Evolutionary conservation across 306 rosid genomes (phyloP).

Genomic region (Prunus persica): Prunus_persica_NCBIv2 NC_034009.1:8802001-8802500

Average conservation of each 20-base stretch:
- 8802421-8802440: background rate
- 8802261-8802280: conserved; percentile 86
- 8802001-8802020: background rate
- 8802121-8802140: conserved; percentile 81
- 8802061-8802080: conserved; percentile 90
- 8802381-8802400: conserved; percentile 54
- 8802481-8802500: background rate
- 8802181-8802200: conserved; percentile 38
- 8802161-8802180: conserved; percentile 31
- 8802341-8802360: conserved; percentile 87
- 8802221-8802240: conserved; percentile 63
- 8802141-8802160: conserved; percentile 46
- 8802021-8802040: conserved; percentile 23
- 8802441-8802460: background rate
- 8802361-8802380: conserved; percentile 76
- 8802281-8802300: conserved; percentile 81
- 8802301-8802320: conserved; percentile 81
- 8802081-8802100: conserved; percentile 86
- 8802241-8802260: conserved; percentile 82
- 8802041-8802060: conserved; percentile 35
- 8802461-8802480: background rate
- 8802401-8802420: background rate
- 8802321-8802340: conserved; percentile 93
- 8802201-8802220: conserved; percentile 49
- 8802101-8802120: conserved; percentile 88